Evolutionary conservation across 2,329 filamentous ascomycete genomes (phyloP), one percentile per base, ranked within the genome.

Genomic region (Bipolaris victoriae): DNA sequence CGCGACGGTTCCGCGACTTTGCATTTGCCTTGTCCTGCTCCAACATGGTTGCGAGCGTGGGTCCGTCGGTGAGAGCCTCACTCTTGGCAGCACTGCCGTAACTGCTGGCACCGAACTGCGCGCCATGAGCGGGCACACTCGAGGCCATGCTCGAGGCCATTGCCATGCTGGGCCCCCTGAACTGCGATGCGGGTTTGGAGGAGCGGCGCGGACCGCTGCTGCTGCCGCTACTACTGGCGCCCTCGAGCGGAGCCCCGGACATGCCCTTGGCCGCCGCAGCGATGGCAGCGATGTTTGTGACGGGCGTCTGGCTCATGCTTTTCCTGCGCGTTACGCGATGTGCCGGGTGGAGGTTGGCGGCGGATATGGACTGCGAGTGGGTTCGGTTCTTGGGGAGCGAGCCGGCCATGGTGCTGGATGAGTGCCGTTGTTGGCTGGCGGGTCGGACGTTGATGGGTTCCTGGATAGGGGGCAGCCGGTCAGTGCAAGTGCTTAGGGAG

Each of bases 321-420:
- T 98, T 98, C 70, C 95, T 88, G 71, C 94, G 91, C 68, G 91
- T 92, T 66, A 98, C 87, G 68, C 95, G 90, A 78, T 97, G 90
- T 76, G 87, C 88, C 68, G 88, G 81, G 80, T 93, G 94, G 72
- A 93, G 85, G 57, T 90, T 87, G 67, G 87, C 87, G 58, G 90
- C 85, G 54, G 93, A 89, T 67, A 92, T 83, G 57, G 91, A 94
- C 77, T 95, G 90, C 48, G 91, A 91, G 80, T 92, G 91, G 68
- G 87, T 88, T 72, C 92, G 89, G 62, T 87, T 85, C 79, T 90
- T 88, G 58, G 79, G 81, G 49, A 89, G 82, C 62, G 88, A 86
- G 65, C 84, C 82, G 69, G 82, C 82, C 62, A 71, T 66, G 70
- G 82, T 82, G 70, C 86, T 77, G 41, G 58, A 52, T 55, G 77